Percentiles rank a stretch among this genome's conserved stretches.
These are phyloP conservation scores for Kondoa subrosea DNA, from an alignment of 768 basidiomycete species.

Conservation along the genomic window DNA sequence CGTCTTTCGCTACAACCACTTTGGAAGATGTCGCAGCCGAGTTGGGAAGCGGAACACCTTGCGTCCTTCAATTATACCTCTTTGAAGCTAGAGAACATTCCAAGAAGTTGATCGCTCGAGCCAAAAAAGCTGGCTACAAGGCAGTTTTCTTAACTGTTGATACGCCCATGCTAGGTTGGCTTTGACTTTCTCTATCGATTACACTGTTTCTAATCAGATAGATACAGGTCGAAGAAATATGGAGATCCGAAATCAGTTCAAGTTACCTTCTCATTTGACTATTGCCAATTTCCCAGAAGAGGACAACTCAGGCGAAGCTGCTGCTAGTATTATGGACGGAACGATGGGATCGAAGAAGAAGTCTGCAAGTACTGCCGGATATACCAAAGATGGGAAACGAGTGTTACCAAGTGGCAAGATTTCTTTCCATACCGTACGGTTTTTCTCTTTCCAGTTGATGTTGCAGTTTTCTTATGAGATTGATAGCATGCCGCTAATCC, in stretches of 20 bases:
- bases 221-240: slow-evolving; percentile 23
- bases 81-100: slow-evolving; percentile 18
- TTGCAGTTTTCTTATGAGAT: too few relatives aligned
- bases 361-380: slow-evolving; percentile 7
- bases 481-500: slow-evolving; percentile 19
- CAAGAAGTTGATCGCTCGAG: slow-evolving; percentile 13
- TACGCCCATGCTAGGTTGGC: slow-evolving; percentile 41
- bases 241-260: slow-evolving; percentile 21
- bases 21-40: slow-evolving; percentile 16
- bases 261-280: slow-evolving; percentile 5
- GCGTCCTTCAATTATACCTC: slow-evolving; percentile 21
- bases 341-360: neutral
- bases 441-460: too few relatives aligned
- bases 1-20: slow-evolving; percentile 12
- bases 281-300: slow-evolving; percentile 8
- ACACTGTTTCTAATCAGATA: neutral
- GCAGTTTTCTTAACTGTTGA: slow-evolving; percentile 34
- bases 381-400: slow-evolving; percentile 11
- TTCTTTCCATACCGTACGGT: slow-evolving; percentile 15
- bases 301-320: slow-evolving; percentile 9
- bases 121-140: slow-evolving; percentile 20
- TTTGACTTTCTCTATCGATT: slow-evolving; percentile 38
- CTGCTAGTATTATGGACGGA: slow-evolving; percentile 14
- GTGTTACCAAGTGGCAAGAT: slow-evolving; percentile 11
- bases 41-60: slow-evolving; percentile 7